Conservation (phyloP, 2,329 filamentous ascomycete species). For the Ceratocystis alfenasii region DNA sequence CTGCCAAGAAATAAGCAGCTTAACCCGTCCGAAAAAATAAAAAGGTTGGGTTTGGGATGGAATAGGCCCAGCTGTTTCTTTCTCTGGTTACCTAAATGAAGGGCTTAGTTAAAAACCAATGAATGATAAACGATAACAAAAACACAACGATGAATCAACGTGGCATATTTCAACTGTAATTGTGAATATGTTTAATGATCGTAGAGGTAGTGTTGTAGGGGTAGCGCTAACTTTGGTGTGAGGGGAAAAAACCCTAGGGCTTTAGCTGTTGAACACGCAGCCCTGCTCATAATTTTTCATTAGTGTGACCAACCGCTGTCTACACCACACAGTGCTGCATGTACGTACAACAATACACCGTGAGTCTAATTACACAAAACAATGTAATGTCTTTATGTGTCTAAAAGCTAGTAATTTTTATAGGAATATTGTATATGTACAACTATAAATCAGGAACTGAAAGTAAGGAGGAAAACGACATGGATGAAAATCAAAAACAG, state of each 20-base stretch:
- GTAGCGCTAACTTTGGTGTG: not conserved
- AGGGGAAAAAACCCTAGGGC: not conserved
- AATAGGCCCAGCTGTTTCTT: conserved; percentile 14
- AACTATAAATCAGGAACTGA: not conserved
- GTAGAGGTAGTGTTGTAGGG: not conserved
- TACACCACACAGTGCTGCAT: not conserved
- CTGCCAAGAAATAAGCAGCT: conserved; percentile 55
- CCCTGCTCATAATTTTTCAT: not conserved
- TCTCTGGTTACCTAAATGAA: conserved; percentile 11
- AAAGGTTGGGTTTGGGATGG: conserved; percentile 19
- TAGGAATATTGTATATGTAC: not conserved
- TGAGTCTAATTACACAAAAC: no score
- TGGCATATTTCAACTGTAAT: not conserved
- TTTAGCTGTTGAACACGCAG: not conserved
- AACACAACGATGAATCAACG: not conserved
- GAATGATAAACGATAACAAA: conserved; percentile 22
- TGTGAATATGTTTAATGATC: not conserved
- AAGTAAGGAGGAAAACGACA: not conserved
- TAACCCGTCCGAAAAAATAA: conserved; percentile 17
- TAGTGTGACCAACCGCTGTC: not conserved
- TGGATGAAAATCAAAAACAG: not conserved
- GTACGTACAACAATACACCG: not conserved
- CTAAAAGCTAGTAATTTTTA: not conserved
- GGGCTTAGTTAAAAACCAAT: conserved; percentile 18
- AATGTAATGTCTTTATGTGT: not conserved